phyloP scores from a whole-genome alignment of 2,329 filamentous ascomycete genomes.

The Alternaria panax region DNA sequence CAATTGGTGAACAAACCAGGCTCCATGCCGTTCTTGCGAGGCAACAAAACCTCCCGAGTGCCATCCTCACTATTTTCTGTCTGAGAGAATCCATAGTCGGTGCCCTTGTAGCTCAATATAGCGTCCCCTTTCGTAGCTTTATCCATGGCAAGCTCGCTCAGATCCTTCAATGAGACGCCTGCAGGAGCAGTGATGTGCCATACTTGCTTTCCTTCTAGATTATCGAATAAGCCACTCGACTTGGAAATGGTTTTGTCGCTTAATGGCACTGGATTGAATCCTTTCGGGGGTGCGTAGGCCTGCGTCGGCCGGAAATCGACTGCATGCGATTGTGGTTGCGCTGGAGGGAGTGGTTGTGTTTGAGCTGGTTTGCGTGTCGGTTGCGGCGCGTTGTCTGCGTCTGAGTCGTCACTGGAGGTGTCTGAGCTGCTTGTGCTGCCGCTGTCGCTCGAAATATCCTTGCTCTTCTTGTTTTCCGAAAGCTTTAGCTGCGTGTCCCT shows the following conservation, averaged over 20 bases:
- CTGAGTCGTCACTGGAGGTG: constrained; percentile 50
- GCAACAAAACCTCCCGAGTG: constrained; percentile 68
- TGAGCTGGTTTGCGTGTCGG: constrained; percentile 25
- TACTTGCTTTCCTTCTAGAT: constrained; percentile 73
- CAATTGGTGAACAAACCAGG: constrained; percentile 55
- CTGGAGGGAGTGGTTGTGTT: constrained; percentile 8
- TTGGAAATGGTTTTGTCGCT: constrained; percentile 50
- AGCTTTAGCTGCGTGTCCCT: constrained; percentile 28
- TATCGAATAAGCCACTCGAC: constrained; percentile 61
- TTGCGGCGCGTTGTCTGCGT: constrained; percentile 38
- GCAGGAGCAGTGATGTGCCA: constrained; percentile 82
- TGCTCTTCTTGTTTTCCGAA: constrained; percentile 21
- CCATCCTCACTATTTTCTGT: constrained; percentile 60
- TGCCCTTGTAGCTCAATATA: constrained; percentile 68
- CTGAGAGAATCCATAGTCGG: constrained; percentile 67
- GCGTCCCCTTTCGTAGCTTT: constrained; percentile 61
- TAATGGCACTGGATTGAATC: constrained; percentile 60
- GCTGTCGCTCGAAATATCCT: constrained; percentile 23
- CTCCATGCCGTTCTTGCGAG: constrained; percentile 64
- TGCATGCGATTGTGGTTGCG: constrained; percentile 33
- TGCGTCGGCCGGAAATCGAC: constrained; percentile 47
- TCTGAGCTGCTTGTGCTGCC: constrained; percentile 32
- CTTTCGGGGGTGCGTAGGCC: constrained; percentile 50
- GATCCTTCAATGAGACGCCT: constrained; percentile 70
- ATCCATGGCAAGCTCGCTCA: constrained; percentile 71